Evolutionary conservation across 1,139 yeast genomes (phyloP).

Genomic region (Debaryomyces sp.): DNA sequence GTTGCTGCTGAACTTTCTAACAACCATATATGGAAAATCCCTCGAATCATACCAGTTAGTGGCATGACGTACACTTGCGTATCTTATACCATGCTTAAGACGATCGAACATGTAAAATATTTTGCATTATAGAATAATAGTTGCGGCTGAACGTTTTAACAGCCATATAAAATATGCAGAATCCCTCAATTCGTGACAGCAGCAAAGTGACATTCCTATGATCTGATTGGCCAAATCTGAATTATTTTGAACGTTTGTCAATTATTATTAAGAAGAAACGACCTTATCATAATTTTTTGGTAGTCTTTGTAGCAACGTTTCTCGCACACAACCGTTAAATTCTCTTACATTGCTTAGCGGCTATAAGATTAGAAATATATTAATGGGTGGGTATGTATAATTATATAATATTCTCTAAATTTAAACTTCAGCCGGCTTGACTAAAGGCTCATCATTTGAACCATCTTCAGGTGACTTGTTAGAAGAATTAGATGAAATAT

Average conservation of each 20-base stretch:
- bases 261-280: neutral
- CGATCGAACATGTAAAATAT: neutral
- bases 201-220: too few species aligned
- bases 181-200: neutral
- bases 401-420: neutral
- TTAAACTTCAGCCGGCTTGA: slow-evolving; percentile 8
- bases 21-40: neutral
- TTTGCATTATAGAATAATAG: neutral
- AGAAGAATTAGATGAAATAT: slow-evolving; percentile 19
- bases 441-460: slow-evolving; percentile 5
- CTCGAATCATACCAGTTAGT: neutral
- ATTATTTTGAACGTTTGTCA: neutral
- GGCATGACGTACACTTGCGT: neutral
- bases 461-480: slow-evolving; percentile 10
- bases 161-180: neutral
- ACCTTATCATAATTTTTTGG: too few species aligned
- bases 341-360: neutral
- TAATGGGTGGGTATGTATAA: slow-evolving; percentile 1
- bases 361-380: neutral
- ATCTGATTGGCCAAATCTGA: neutral
- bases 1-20: neutral
- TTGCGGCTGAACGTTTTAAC: neutral
- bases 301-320: too few species aligned
- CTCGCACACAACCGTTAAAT: too few species aligned
- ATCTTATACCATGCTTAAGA: neutral